Base-by-base conservation (phyloP, 176 grass and related monocot species). In the Paspalum notatum region DNA sequence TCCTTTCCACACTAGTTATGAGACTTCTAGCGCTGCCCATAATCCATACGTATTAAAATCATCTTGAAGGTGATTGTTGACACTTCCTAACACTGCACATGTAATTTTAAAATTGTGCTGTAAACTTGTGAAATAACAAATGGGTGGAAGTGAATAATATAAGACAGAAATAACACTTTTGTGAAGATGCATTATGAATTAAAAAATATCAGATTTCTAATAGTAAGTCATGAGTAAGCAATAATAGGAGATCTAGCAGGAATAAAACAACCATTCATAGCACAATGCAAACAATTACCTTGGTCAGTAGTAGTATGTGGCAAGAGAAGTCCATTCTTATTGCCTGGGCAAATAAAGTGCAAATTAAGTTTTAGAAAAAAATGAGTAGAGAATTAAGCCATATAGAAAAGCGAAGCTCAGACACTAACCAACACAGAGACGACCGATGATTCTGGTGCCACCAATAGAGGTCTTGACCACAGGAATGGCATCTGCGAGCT, bases 271-370 rank as follows among this genome's bases (percentile, higher is more conserved):
- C 42, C 14, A 43, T 32, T 54, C 80, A 70, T 39, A 76, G 5
- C 6, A 22, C 42, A 82, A 45, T 60, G 41, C 14, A 41, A 80
- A 71, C 26, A 71, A 52, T 66, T 52, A 88, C 97, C 97, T 91
- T 99, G 97, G 61, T 99, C 97, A 16, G 97, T 99, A 59, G 93
- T 96, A 62, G 93, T 90, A 68, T 99, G 97, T 25, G 97, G 97
- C 82, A 99, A 75, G 27, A 99, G 90, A 91, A 99, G 97, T 70
- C 97, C 97, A 82, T 99, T 99, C 80, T 95, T 99, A 76, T 99
- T 99, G 68, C 96, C 96, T 99, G 78, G 17, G 54, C 77, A 71
- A 53, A 38, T 52, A 44, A 74, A 62, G n/a, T 68, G 58, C 51
- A 71, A 63, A 38, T 13, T 12, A 81, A 73, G 53, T 5, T 60